Evolutionary conservation across 768 basidiomycete species (phyloP).

Genomic region (Tephrocybe sp.): DNA sequence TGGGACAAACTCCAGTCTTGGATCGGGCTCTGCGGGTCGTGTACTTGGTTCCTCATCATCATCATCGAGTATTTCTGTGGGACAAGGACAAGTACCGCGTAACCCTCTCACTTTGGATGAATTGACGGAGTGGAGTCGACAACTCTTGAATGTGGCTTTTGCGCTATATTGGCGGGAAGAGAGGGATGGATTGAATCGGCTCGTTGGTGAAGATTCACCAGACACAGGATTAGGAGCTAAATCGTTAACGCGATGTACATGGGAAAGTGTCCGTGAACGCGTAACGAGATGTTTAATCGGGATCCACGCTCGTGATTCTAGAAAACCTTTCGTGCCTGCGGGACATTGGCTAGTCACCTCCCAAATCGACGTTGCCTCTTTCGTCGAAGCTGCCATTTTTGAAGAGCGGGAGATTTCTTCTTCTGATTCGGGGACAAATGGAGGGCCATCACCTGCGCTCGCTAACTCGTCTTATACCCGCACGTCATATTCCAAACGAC

Average conservation of each 20-base stretch:
- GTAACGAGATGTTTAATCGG: slow-evolving; percentile 76
- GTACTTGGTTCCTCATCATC: not conserved
- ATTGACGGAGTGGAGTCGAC: slow-evolving; percentile 67
- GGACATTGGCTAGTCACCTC: slow-evolving; percentile 80
- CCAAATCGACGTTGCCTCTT: slow-evolving; percentile 48
- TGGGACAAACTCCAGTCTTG: slow-evolving; percentile 27
- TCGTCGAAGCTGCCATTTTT: slow-evolving; percentile 84
- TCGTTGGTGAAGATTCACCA: slow-evolving; percentile 1
- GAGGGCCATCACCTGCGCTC: slow-evolving; percentile 8
- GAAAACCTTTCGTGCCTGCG: slow-evolving; percentile 76
- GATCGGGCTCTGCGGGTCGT: not conserved
- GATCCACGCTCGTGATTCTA: slow-evolving; percentile 79
- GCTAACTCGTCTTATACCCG: not conserved
- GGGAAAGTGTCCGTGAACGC: slow-evolving; percentile 72
- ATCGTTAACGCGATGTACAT: slow-evolving; percentile 33
- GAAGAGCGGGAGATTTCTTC: slow-evolving; percentile 60
- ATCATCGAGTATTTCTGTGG: not conserved
- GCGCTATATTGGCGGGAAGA: slow-evolving; percentile 55
- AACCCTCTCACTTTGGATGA: slow-evolving; percentile 87
- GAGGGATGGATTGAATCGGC: slow-evolving; percentile 23
- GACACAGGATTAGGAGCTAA: not conserved
- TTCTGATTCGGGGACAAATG: too few relatives aligned
- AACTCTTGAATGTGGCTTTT: slow-evolving; percentile 83
- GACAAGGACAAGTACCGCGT: slow-evolving; percentile 28
- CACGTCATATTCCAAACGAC: slow-evolving; percentile 49